These are phyloP conservation scores for Trichoderma koningii DNA, from an alignment of 2,329 filamentous ascomycete genomes.

Conservation along the genomic window DNA sequence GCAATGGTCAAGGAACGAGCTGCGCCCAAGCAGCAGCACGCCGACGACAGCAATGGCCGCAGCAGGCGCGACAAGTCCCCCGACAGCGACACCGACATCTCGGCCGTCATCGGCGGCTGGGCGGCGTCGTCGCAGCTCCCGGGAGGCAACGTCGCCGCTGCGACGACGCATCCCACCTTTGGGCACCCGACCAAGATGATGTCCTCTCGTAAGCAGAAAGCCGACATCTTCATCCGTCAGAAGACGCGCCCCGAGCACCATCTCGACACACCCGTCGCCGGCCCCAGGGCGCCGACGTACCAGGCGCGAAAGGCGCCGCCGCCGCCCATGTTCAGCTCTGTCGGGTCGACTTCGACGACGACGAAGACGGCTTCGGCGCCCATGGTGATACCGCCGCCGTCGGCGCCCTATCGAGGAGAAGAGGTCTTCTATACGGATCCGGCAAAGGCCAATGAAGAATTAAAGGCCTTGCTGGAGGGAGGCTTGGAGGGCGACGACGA, in stretches of 20 bases:
- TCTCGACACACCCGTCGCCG: conserved; percentile 50
- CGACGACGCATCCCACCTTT: conserved; percentile 37
- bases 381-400: conserved; percentile 22
- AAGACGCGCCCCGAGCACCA: conserved; percentile 61
- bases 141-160: conserved; percentile 30
- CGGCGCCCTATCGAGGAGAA: conserved; percentile 39
- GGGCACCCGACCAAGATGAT: conserved; percentile 48
- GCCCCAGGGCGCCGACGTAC: conserved; percentile 51
- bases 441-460: conserved; percentile 69
- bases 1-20: conserved; percentile 53
- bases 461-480: conserved; percentile 81
- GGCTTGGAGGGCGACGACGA: conserved; percentile 75
- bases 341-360: conserved; percentile 24
- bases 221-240: conserved; percentile 57
- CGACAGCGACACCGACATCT: conserved; percentile 41
- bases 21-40: conserved; percentile 49
- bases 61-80: no score
- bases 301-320: conserved; percentile 51
- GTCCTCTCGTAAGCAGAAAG: conserved; percentile 57
- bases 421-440: conserved; percentile 68
- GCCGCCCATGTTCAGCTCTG: conserved; percentile 53
- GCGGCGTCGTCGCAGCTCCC: conserved; percentile 34
- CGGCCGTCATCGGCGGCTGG: conserved; percentile 38
- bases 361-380: conserved; percentile 22
- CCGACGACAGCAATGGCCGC: conserved; percentile 39